A percentile compares a stretch with the other conserved stretches of the same genome.
phyloP scores from a whole-genome alignment of 306 rosid species.

The Rosa chinensis region DNA sequence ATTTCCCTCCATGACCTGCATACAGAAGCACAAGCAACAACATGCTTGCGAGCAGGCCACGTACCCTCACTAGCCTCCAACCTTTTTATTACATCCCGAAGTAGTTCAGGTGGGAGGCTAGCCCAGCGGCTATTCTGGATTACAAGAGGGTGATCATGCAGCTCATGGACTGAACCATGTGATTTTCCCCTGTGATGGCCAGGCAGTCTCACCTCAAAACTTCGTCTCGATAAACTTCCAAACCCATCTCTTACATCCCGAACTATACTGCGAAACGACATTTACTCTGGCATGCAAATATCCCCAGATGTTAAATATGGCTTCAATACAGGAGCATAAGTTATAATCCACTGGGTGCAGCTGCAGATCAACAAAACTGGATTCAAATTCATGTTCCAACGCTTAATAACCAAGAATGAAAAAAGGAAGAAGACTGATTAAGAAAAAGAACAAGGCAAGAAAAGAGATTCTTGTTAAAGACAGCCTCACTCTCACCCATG shows the following conservation, averaged over 20 bases:
- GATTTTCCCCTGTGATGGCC: constrained; percentile 73
- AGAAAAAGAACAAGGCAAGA: constrained; percentile 66
- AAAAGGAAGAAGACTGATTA: constrained; percentile 44
- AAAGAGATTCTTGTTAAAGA: constrained; percentile 59
- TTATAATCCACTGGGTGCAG: constrained; percentile 30
- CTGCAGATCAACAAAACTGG: constrained; percentile 55
- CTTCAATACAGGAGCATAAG: constrained; percentile 22
- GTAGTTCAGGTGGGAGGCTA: constrained; percentile 81
- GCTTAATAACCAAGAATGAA: constrained; percentile 44
- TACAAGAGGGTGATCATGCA: constrained; percentile 39
- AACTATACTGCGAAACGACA: constrained; percentile 94
- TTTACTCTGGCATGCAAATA: constrained; percentile 38
- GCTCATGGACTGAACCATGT: constrained; percentile 65
- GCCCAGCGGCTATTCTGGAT: constrained; percentile 79
- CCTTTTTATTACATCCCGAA: constrained; percentile 75
- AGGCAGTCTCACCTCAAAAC: constrained; percentile 78
- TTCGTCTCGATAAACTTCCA: constrained; percentile 82
- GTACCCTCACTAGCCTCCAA: constrained; percentile 81
- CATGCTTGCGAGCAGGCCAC: constrained; percentile 83
- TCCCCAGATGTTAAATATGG: constrained; percentile 32
- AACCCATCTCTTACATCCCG: constrained; percentile 85
- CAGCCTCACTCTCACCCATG: constrained; percentile 54
- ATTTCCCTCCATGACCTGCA: constrained; percentile 94
- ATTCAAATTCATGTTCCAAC: constrained; percentile 40
- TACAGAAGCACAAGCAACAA: constrained; percentile 81